A percentile compares a stretch with the other conserved stretches of the same genome.
phyloP scores from a whole-genome alignment of 768 basidiomycete species.

The Lyophyllum shimeji region DNA sequence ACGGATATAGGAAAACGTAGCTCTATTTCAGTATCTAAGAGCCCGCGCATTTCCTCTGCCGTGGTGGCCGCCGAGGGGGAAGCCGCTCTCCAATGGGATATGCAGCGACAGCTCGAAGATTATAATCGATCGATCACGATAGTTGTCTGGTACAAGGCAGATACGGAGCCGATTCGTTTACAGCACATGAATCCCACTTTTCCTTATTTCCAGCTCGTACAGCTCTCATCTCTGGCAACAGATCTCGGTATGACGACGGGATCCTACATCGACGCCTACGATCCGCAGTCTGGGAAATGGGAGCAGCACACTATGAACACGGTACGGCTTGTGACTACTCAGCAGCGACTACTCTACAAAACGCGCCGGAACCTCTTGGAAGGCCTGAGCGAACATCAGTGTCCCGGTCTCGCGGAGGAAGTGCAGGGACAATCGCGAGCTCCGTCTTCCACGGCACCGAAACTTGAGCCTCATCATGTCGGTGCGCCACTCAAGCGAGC shows the following conservation, averaged over 20 bases:
- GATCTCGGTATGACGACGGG: conserved; percentile 52
- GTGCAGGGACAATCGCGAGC: conserved; percentile 39
- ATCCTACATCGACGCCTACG: conserved; percentile 64
- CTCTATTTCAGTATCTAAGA: conserved; percentile 6
- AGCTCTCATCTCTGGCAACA: conserved; percentile 47
- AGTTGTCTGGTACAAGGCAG: conserved; percentile 71
- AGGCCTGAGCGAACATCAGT: conserved; percentile 57
- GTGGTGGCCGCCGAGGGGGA: not conserved
- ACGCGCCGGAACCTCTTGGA: conserved; percentile 58
- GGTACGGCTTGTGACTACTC: conserved; percentile 56
- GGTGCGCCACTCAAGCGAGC: conserved; percentile 19
- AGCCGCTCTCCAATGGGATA: conserved; percentile 21
- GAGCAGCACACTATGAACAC: conserved; percentile 63
- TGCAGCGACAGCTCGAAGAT: conserved; percentile 41
- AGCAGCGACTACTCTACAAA: conserved; percentile 64
- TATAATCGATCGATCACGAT: conserved; percentile 59
- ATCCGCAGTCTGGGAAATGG: conserved; percentile 56
- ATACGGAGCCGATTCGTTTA: conserved; percentile 55
- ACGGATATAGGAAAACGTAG: conserved; percentile 10
- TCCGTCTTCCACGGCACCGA: not conserved
- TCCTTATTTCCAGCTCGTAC: conserved; percentile 61
- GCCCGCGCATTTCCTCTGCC: not conserved
- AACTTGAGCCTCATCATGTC: not conserved
- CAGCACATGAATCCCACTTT: conserved; percentile 61
- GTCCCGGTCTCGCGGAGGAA: conserved; percentile 55